These are phyloP conservation scores for Exophiala sideris DNA, from an alignment of 2,329 filamentous ascomycete species.

Conservation along the genomic window DNA sequence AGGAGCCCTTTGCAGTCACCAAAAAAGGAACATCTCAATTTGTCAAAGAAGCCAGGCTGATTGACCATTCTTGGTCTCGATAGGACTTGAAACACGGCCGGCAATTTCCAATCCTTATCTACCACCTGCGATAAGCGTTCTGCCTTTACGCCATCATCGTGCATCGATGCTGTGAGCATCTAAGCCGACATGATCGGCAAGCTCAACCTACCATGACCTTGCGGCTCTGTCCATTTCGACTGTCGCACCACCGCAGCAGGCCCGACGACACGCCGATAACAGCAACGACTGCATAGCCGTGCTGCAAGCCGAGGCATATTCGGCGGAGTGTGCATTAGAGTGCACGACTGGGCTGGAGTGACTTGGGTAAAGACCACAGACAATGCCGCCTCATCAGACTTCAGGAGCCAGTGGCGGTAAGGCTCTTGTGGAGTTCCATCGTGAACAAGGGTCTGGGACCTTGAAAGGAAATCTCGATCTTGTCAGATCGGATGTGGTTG, in stretches of 20 bases:
- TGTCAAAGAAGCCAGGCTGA: conserved; percentile 29
- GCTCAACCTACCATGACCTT: too few species aligned
- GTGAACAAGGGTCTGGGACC: conserved; percentile 67
- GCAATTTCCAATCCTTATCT: neutral
- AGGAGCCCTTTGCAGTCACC: conserved; percentile 4
- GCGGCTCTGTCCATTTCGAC: too few species aligned
- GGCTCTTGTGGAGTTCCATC: conserved; percentile 55
- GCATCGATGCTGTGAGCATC: too few species aligned
- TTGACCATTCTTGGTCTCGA: conserved; percentile 17
- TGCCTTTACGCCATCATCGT: too few species aligned
- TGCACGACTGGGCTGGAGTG: too few species aligned
- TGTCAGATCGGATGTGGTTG: conserved; percentile 66
- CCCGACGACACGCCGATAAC: too few species aligned
- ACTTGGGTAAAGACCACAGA: neutral
- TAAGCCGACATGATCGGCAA: too few species aligned
- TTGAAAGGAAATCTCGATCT: conserved; percentile 53
- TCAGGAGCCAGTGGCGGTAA: conserved; percentile 23
- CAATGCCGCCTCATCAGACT: neutral
- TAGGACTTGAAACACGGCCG: conserved; percentile 15
- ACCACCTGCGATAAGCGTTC: too few species aligned
- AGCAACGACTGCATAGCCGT: too few species aligned
- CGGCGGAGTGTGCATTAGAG: too few species aligned
- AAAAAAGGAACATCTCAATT: conserved; percentile 3
- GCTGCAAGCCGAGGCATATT: too few species aligned
- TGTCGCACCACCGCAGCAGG: too few species aligned